A percentile compares a stretch with the other conserved stretches of the same genome.
These are phyloP conservation scores for Akanthomyces lecanii DNA, from an alignment of 2,329 filamentous ascomycete species.

Conservation along the genomic window DNA sequence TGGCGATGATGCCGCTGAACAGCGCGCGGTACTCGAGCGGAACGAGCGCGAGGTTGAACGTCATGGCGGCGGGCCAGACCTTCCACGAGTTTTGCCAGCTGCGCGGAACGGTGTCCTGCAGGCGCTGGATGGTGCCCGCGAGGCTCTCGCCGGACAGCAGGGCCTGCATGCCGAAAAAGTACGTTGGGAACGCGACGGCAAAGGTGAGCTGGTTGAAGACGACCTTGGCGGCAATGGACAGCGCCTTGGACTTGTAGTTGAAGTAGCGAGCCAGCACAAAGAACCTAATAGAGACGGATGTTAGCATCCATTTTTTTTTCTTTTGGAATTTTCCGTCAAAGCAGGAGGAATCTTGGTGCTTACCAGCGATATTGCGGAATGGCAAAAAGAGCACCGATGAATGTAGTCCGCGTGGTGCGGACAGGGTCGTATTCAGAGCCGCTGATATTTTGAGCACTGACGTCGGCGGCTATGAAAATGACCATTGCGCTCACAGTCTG, in stretches of 20 bases:
- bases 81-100: conserved; percentile 78
- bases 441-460: conserved; percentile 69
- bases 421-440: conserved; percentile 61
- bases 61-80: conserved; percentile 83
- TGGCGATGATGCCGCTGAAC: conserved; percentile 73
- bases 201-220: conserved; percentile 74
- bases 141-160: conserved; percentile 65
- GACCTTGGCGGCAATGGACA: conserved; percentile 74
- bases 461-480: conserved; percentile 74
- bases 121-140: conserved; percentile 61
- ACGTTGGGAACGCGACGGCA: conserved; percentile 77
- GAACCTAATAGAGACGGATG: conserved; percentile 51
- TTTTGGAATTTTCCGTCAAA: too few species aligned
- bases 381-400: conserved; percentile 67
- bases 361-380: conserved; percentile 84
- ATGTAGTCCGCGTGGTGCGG: conserved; percentile 65
- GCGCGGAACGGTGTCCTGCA: conserved; percentile 70
- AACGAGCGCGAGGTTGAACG: conserved; percentile 82
- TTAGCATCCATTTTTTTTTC: neutral
- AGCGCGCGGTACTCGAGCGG: conserved; percentile 74
- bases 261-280: conserved; percentile 76
- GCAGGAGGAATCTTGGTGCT: conserved; percentile 21
- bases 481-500: conserved; percentile 72
- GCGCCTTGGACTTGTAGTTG: conserved; percentile 70
- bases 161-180: conserved; percentile 79